phyloP scores from a whole-genome alignment of 179 eudicot genomes.

The Drosera spatulata region DNA sequence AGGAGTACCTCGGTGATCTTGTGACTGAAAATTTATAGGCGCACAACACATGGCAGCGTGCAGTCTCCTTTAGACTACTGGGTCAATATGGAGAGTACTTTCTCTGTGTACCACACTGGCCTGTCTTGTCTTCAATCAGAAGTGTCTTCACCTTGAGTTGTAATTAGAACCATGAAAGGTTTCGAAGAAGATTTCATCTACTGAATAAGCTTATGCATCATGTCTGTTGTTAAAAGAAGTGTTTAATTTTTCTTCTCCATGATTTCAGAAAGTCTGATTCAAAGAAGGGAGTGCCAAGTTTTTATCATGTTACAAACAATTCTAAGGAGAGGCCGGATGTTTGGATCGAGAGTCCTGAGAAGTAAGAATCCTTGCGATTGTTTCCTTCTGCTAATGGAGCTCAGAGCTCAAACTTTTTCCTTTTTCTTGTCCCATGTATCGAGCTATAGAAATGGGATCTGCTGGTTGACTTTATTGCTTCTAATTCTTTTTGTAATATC shows the following conservation, averaged over 20 bases:
- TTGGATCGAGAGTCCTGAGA: slow-evolving; percentile 98
- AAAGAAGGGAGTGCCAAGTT: slow-evolving; percentile 75
- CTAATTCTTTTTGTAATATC: no score
- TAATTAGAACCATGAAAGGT: no score
- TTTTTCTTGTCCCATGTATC: slow-evolving; percentile 1
- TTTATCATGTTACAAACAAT: slow-evolving; percentile 86
- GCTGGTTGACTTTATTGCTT: no score
- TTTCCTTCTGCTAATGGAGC: not conserved
- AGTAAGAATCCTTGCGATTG: slow-evolving; percentile 23
- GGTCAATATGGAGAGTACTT: no score
- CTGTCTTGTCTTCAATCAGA: no score
- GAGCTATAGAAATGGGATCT: slow-evolving; percentile 1
- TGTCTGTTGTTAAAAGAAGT: not conserved
- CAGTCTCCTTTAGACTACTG: no score
- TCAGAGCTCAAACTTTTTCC: not conserved
- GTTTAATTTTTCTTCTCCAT: not conserved
- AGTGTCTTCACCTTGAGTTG: no score
- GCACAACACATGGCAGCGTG: no score
- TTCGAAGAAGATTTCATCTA: not conserved
- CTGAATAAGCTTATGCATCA: not conserved
- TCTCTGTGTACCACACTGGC: no score
- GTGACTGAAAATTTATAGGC: no score
- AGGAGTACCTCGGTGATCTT: no score
- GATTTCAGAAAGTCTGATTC: slow-evolving; percentile 57
- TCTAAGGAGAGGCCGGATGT: slow-evolving; percentile 97